Evolutionary conservation across 345 rosid species (phyloP).

Genomic region (Eucalyptus guilfoylei): DNA sequence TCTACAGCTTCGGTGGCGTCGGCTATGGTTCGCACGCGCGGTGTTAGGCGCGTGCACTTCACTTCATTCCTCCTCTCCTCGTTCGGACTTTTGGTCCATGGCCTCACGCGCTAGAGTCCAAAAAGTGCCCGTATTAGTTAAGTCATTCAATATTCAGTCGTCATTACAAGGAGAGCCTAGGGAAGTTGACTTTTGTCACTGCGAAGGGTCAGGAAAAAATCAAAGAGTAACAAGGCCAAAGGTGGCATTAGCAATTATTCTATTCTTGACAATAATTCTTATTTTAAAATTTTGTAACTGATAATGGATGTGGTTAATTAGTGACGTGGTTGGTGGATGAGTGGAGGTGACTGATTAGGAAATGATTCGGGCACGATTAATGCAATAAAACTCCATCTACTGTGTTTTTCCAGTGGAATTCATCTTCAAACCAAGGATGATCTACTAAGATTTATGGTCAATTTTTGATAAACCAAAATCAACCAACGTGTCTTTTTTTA

Average conservation of each 20-base stretch:
- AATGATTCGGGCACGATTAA: not conserved
- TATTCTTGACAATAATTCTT: no score
- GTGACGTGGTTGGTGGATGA: not conserved
- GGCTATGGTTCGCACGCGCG: not conserved
- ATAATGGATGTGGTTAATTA: not conserved
- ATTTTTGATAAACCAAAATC: not conserved
- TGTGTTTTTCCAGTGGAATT: not conserved
- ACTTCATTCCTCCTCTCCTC: not conserved
- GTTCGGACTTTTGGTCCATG: not conserved
- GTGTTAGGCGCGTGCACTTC: not conserved
- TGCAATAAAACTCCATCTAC: not conserved
- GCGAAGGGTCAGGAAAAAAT: not conserved
- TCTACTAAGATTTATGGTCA: not conserved
- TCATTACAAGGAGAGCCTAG: not conserved
- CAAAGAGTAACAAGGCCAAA: no score
- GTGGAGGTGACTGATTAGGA: not conserved
- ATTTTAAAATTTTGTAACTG: not conserved
- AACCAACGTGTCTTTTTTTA: fast-evolving
- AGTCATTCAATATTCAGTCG: not conserved
- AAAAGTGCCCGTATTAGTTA: not conserved
- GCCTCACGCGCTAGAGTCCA: not conserved
- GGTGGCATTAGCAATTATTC: no score
- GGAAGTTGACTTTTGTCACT: not conserved
- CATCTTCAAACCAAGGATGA: not conserved
- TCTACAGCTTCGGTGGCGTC: not conserved